Evolutionary conservation across 169 alveolate genomes (phyloP).

Genomic region (Plasmodium coatneyi): DNA sequence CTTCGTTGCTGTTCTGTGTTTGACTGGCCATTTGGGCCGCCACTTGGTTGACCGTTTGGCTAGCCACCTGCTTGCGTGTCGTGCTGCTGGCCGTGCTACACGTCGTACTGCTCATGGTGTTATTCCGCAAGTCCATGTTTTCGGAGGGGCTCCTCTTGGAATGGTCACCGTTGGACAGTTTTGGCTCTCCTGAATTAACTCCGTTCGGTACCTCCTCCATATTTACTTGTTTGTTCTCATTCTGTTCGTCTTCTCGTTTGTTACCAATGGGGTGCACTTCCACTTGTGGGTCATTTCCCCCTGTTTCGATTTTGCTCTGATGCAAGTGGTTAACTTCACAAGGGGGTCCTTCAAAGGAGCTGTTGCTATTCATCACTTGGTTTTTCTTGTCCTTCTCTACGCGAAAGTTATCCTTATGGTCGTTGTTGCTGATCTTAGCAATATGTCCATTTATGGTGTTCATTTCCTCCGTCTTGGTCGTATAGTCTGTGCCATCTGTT

Average conservation of each 20-base stretch:
- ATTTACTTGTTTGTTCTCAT: background rate
- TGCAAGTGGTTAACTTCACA: background rate
- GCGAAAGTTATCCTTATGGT: background rate
- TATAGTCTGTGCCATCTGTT: background rate
- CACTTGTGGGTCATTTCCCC: background rate
- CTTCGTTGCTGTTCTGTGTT: background rate
- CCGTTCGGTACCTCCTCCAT: background rate
- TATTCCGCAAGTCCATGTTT: background rate
- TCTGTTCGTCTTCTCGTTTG: background rate
- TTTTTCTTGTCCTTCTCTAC: background rate
- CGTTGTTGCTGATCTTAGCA: background rate
- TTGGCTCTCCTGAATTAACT: background rate
- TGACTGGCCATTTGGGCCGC: background rate
- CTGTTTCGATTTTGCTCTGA: background rate
- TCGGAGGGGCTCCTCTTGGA: background rate
- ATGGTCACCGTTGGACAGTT: background rate
- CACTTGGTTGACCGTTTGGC: background rate
- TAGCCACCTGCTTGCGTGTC: background rate
- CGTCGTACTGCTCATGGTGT: background rate
- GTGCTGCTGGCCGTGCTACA: conserved; percentile 4
- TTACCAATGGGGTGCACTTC: background rate
- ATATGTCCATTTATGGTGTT: background rate
- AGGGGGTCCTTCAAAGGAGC: background rate
- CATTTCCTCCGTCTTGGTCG: background rate
- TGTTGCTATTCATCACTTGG: background rate